Evolutionary conservation across 495 filamentous ascomycete species (phyloP).

Genomic region (Tuber aestivum): DNA sequence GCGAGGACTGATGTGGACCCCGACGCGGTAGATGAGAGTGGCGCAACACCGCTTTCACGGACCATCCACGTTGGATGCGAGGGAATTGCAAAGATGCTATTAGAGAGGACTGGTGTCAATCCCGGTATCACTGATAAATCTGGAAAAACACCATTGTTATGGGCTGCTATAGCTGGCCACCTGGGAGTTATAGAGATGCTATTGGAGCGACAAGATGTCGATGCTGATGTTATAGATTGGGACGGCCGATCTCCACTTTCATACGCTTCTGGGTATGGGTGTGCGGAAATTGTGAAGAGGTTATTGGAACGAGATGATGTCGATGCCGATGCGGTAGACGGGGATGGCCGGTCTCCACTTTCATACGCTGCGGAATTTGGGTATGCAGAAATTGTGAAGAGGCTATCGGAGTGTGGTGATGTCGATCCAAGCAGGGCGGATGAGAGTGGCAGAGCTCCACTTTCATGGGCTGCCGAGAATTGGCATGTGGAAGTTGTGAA

Average conservation of each 20-base stretch:
- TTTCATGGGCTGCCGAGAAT: conserved; percentile 23
- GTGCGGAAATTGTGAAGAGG: neutral
- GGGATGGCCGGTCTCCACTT: conserved; percentile 27
- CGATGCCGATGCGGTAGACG: conserved; percentile 7
- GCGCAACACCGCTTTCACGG: conserved; percentile 40
- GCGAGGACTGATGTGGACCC: conserved; percentile 32
- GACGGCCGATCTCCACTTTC: conserved; percentile 22
- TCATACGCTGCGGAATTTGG: conserved; percentile 39
- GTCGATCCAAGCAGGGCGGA: conserved; percentile 11
- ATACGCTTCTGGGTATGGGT: neutral
- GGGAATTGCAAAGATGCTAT: conserved; percentile 36
- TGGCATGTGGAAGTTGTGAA: neutral
- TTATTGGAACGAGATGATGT: conserved; percentile 16
- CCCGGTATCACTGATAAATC: conserved; percentile 9
- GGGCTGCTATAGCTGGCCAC: neutral
- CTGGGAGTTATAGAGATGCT: neutral
- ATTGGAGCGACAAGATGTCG: conserved; percentile 17
- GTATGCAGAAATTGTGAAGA: conserved; percentile 37
- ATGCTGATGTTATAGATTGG: neutral
- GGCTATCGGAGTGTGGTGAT: conserved; percentile 33
- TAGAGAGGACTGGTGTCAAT: conserved; percentile 7
- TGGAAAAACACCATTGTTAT: conserved; percentile 34
- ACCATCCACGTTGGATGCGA: conserved; percentile 35
- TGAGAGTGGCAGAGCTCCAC: conserved; percentile 22
- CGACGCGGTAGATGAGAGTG: conserved; percentile 13